phyloP scores from a whole-genome alignment of 768 basidiomycete species.

The Panellus pusillus region DNA sequence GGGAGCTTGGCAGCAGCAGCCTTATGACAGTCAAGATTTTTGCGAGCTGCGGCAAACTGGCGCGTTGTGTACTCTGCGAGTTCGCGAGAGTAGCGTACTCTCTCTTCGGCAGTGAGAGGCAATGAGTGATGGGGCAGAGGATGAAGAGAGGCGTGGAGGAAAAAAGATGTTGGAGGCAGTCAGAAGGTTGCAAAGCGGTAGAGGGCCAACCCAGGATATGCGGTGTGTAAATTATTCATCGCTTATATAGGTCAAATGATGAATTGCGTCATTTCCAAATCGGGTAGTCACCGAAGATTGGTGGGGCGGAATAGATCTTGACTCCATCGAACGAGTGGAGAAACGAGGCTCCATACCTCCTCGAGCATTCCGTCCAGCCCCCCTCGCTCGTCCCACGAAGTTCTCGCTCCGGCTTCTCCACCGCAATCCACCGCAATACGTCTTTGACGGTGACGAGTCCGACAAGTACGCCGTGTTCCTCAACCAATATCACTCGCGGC shows the following conservation, averaged over 20 bases:
- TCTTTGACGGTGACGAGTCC: conserved; percentile 97
- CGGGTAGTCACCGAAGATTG: not conserved
- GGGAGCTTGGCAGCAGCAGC: conserved; percentile 40
- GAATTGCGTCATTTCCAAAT: conserved; percentile 10
- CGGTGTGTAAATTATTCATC: not conserved
- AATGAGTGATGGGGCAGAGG: conserved; percentile 23
- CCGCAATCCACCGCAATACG: conserved; percentile 82
- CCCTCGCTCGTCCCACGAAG: conserved; percentile 61
- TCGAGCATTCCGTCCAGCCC: conserved; percentile 66
- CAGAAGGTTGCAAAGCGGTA: too few species aligned
- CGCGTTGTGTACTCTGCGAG: conserved; percentile 49
- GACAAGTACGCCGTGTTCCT: conserved; percentile 75
- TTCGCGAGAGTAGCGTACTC: conserved; percentile 44
- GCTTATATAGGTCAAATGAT: not conserved
- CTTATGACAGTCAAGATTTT: conserved; percentile 27
- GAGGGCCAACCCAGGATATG: too few species aligned
- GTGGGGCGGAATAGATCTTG: conserved; percentile 31
- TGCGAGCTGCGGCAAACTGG: conserved; percentile 42
- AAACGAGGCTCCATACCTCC: conserved; percentile 51
- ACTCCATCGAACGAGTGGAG: conserved; percentile 39
- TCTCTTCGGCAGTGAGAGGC: conserved; percentile 30
- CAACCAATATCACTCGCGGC: conserved; percentile 94
- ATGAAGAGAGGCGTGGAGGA: not conserved
- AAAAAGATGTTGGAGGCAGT: not conserved
- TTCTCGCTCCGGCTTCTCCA: conserved; percentile 51